A percentile compares a stretch with the other conserved stretches of the same genome.
Conservation (phyloP, 352 stramenopile species). For the Thalassiosira mediterranea region DNA sequence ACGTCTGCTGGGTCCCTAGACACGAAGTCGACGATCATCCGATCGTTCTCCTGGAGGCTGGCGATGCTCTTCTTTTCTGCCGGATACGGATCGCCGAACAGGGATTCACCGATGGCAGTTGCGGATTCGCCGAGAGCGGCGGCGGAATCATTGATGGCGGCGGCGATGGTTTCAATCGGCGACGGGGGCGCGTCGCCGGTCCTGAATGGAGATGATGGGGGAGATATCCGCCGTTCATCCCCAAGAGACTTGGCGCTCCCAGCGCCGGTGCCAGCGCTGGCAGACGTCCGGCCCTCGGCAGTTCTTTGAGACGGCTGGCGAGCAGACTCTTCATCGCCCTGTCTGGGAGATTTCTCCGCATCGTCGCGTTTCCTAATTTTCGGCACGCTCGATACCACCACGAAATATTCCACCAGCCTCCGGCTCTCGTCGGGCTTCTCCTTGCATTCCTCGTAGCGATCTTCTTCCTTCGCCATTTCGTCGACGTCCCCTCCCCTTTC, state of each 20-base stretch:
- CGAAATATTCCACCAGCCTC: constrained; percentile 55
- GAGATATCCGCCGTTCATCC: not conserved
- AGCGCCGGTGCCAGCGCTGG: not conserved
- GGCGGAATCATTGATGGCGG: not conserved
- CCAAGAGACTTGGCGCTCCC: not conserved
- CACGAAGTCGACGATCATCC: not conserved
- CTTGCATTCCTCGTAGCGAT: not conserved
- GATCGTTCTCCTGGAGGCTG: not conserved
- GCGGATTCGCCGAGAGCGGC: not conserved
- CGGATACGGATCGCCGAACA: not conserved
- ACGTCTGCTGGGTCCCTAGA: not conserved
- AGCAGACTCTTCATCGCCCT: not conserved
- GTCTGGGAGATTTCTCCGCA: not conserved
- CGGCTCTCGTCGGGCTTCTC: constrained; percentile 2
- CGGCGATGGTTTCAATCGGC: not conserved
- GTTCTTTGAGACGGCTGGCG: not conserved
- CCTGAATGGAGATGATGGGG: too few species aligned
- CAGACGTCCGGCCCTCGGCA: not conserved
- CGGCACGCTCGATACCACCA: constrained; percentile 40
- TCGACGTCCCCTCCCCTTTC: not conserved
- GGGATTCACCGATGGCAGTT: not conserved
- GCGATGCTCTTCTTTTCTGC: not conserved
- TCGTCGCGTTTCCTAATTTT: constrained; percentile 1
- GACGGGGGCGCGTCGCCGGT: not conserved
- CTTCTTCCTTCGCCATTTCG: not conserved